A percentile compares a stretch with the other conserved stretches of the same genome.
phyloP scores from a whole-genome alignment of 1,284 basidiomycete species.

The Sanghuangporus sanghuang region DNA sequence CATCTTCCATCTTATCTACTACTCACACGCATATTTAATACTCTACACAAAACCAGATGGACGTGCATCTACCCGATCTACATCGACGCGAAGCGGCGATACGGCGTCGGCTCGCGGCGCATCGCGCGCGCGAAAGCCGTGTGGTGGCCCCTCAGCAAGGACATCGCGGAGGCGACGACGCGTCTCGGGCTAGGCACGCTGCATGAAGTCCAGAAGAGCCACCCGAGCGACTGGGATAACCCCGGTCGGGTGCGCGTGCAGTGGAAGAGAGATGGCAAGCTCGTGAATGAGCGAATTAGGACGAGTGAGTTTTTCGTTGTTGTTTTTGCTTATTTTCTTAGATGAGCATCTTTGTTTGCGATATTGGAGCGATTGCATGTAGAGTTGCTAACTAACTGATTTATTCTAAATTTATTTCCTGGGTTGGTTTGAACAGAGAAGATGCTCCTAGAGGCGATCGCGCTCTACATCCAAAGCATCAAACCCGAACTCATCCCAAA shows the following conservation, averaged over 20 bases:
- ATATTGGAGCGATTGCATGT: too few species aligned
- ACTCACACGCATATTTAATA: background rate
- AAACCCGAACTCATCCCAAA: slow-evolving; percentile 71
- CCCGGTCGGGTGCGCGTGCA: slow-evolving; percentile 90
- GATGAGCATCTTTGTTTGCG: too few species aligned
- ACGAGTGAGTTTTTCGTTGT: slow-evolving; percentile 68
- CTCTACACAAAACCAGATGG: slow-evolving; percentile 59
- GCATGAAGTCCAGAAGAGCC: slow-evolving; percentile 85
- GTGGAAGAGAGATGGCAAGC: slow-evolving; percentile 77
- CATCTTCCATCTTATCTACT: too few species aligned
- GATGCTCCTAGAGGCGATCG: slow-evolving; percentile 73
- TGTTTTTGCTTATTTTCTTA: too few species aligned
- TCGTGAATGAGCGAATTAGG: slow-evolving; percentile 68
- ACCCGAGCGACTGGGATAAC: slow-evolving; percentile 96
- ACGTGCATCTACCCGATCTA: slow-evolving; percentile 95
- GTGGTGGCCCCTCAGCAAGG: slow-evolving; percentile 94
- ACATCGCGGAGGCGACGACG: slow-evolving; percentile 82
- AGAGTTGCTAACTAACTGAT: background rate
- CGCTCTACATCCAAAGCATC: slow-evolving; percentile 65
- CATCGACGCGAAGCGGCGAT: slow-evolving; percentile 90
- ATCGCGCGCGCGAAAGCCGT: slow-evolving; percentile 75
- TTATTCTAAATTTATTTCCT: too few species aligned
- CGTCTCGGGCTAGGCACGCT: slow-evolving; percentile 74
- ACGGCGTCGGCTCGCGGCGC: slow-evolving; percentile 77
- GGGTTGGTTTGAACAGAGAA: slow-evolving; percentile 53